Conservation (phyloP, 2,329 filamentous ascomycete genomes). For the Pseudogymnoascus sp. region DNA sequence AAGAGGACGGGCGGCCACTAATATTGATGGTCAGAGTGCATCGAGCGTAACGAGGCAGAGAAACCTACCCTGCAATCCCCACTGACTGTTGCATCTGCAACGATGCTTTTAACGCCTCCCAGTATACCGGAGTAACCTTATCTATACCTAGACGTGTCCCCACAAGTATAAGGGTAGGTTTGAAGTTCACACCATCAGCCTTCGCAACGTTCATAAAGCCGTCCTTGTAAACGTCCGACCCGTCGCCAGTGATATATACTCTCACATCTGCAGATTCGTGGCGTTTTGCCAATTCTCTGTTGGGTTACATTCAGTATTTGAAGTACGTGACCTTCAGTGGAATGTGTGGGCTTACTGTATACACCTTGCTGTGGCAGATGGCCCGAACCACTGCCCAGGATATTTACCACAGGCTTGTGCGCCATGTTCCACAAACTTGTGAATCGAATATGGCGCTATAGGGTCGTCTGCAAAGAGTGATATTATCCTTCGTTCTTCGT, state of each 20-base stretch:
- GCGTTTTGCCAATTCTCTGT: conserved; percentile 66
- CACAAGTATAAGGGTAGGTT: conserved; percentile 81
- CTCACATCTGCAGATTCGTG: conserved; percentile 56
- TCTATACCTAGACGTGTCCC: conserved; percentile 88
- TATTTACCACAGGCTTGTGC: conserved; percentile 84
- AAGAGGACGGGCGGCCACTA: conserved; percentile 81
- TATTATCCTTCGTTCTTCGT: conserved; percentile 64
- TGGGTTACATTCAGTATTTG: conserved; percentile 13
- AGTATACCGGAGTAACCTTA: conserved; percentile 88
- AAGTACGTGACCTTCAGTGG: conserved; percentile 10
- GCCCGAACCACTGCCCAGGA: conserved; percentile 97
- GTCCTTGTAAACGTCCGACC: conserved; percentile 88
- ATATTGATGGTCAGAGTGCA: conserved; percentile 13
- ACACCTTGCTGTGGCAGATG: conserved; percentile 89
- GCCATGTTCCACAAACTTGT: conserved; percentile 86
- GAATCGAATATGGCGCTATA: conserved; percentile 83
- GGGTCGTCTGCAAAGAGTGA: conserved; percentile 82
- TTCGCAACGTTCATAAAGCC: conserved; percentile 73
- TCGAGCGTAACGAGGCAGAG: not conserved
- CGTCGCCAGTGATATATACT: conserved; percentile 85
- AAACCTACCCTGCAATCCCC: conserved; percentile 79
- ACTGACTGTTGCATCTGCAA: conserved; percentile 88
- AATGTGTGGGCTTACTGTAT: conserved; percentile 62
- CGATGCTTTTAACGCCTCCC: conserved; percentile 80
- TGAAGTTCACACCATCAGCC: conserved; percentile 57